Percentiles rank a stretch among this genome's conserved stretches.
Evolutionary conservation across 495 filamentous ascomycete genomes (phyloP).

Genomic region (Neurospora terricola): DNA sequence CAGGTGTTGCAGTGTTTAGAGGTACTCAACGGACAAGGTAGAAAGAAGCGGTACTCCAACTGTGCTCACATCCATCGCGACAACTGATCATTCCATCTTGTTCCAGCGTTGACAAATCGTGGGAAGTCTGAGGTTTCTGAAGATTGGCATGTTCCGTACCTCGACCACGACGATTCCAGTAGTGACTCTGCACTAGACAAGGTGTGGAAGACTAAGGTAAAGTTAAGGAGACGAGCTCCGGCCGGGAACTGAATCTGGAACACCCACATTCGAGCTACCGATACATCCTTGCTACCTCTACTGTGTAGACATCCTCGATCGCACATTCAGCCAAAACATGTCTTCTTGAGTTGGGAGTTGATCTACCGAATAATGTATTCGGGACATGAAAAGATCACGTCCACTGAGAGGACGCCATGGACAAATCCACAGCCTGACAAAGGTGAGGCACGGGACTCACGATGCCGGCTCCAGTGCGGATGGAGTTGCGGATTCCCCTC

Average conservation of each 20-base stretch:
- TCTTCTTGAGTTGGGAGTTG: neutral
- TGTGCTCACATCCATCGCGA: neutral
- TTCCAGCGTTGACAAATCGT: neutral
- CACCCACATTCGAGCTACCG: neutral
- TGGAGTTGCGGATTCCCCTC: neutral
- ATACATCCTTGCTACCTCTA: neutral
- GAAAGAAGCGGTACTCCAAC: neutral
- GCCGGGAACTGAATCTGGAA: neutral
- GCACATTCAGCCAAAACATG: neutral
- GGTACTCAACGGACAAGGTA: neutral
- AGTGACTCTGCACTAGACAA: neutral
- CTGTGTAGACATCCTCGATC: neutral
- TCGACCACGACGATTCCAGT: neutral
- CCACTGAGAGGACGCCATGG: neutral
- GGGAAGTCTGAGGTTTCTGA: neutral
- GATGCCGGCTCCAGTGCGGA: neutral
- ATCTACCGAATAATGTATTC: neutral
- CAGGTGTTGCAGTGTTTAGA: neutral
- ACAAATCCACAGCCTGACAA: neutral
- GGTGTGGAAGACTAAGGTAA: neutral
- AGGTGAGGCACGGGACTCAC: neutral
- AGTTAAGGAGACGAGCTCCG: neutral
- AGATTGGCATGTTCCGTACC: neutral
- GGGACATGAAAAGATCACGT: neutral
- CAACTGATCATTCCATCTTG: neutral